Evolutionary conservation across 805 yeast species (phyloP), one percentile per base, ranked within the genome.

Genomic region (Candida peoriensis): DNA sequence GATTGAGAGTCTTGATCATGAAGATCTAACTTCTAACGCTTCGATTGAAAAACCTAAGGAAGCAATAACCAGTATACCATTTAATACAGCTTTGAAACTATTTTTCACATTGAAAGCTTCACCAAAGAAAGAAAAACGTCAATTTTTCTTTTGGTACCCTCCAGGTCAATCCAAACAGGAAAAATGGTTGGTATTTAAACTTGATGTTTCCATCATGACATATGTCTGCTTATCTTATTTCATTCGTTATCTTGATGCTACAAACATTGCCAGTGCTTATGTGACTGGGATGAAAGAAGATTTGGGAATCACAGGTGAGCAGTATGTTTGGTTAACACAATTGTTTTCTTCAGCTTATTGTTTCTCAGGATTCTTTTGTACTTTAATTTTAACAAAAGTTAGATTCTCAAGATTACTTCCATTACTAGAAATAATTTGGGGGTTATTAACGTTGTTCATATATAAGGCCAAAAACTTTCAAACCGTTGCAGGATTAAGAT

Each of bases 251-350:
- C 52, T 78, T 38, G 84, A 78, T 48, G 72, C 67, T 33, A 58
- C 74, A 20, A 78, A 78, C 52, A 55, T 78, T 33, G 65, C 68
- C 33, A 72, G 76, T 47, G 83, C 82, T 2, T 77, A 76, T 44
- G 72, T 72, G 21, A 64, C 73, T 20, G 78, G 80, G 6, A 62
- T 78, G 68, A 54, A 66, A 41, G 74, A 67, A 45, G 73, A 61
- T 24, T 57, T 76, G 24, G 60, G 62, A 3, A 65, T 79, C 61
- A 47, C 61, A 28, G 78, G 79, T 9, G 72, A 73, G 44, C 43
- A 47, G 24, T 41, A 37, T 14, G 35, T 34, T 20, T 37, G 33
- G 32, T 64, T 76, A 8, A 24, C 27, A 6, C 39, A 36, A 24
- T 24, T 36, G 13, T 36, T 36, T 18, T n/a, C 14, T 9, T 14